Conservation (phyloP, 2,329 filamentous ascomycete species). For the Clarireedia sp. region DNA sequence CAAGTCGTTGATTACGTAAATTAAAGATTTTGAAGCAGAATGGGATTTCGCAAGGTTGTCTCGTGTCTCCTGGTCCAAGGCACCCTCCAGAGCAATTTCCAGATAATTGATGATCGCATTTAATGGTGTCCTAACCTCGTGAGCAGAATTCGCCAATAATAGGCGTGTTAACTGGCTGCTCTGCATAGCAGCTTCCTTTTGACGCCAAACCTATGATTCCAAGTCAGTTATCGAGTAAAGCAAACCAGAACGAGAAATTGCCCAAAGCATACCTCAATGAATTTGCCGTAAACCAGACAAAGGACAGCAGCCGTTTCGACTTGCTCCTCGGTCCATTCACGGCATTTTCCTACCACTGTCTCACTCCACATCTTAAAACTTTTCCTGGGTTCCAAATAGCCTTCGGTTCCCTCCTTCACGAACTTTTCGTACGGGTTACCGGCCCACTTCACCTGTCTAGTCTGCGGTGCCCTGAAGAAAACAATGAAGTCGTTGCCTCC, state of each 20-base stretch:
- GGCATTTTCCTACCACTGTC: slow-evolving; percentile 65
- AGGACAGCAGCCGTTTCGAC: slow-evolving; percentile 82
- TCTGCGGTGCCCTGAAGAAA: slow-evolving; percentile 74
- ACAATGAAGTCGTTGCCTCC: slow-evolving; percentile 80
- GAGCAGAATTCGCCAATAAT: slow-evolving; percentile 78
- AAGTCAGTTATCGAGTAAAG: background rate
- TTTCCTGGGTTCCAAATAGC: slow-evolving; percentile 68
- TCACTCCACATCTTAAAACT: slow-evolving; percentile 79
- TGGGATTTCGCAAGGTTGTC: slow-evolving; percentile 80
- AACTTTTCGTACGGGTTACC: slow-evolving; percentile 80
- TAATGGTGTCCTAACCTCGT: slow-evolving; percentile 82
- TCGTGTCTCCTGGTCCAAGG: slow-evolving; percentile 70
- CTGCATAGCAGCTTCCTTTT: slow-evolving; percentile 78
- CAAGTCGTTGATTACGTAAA: slow-evolving; percentile 90
- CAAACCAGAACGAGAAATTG: background rate
- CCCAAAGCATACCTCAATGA: slow-evolving; percentile 61
- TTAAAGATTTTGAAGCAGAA: slow-evolving; percentile 83
- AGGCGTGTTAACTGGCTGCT: slow-evolving; percentile 73
- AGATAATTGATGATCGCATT: slow-evolving; percentile 95
- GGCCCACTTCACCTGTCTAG: slow-evolving; percentile 70
- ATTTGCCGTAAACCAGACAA: slow-evolving; percentile 75
- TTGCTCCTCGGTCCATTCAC: slow-evolving; percentile 84
- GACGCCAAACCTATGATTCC: slow-evolving; percentile 68
- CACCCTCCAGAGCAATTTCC: slow-evolving; percentile 79
- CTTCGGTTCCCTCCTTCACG: slow-evolving; percentile 61